Base-by-base conservation (phyloP, 1,139 yeast species). In the Arxiozyma slooffiae region DNA sequence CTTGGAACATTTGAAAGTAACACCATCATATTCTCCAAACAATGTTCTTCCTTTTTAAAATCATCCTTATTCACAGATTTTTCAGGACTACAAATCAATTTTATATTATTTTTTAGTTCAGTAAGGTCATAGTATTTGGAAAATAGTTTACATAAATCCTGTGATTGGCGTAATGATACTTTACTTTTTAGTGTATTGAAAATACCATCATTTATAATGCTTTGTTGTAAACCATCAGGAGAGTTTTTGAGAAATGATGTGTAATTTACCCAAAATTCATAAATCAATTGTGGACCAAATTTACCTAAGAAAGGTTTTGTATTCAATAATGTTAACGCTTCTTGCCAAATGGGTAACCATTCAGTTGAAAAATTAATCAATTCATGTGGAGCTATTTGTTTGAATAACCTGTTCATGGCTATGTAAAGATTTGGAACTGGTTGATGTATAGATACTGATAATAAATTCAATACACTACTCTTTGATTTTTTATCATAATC, bases 361-460 rank as follows among this genome's bases (percentile, higher is more conserved):
- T 60, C 58, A 0, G 43, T 18, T 18, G 53, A 48, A 20, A 49
- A 46, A 39, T 58, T 56, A 11, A 63, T 43, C 1, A 62, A 23
- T 7, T 47, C 49, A 9, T 54, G 50, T 0, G 48, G n/a, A 1
- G 47, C 38, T 1, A 58, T 54, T 9, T 50, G 45, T 20, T 49
- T 38, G 34, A 51, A 59, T n/a, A 64, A 52, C 7, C 42, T 26
- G 41, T 45, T 58, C 14, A 74, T 52, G 11, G 64, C 50, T 5
- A 56, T 56, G 58, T 76, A 83, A 58, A 80, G 82, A 0, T 68
- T 56, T 0, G 81, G 75, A 43, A 71, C 70, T 56, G 82, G 45
- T 79, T 51, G 72, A 73, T 49, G 82, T 72, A 4, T 77, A 74
- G 88, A 85, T 17, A 79, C 53, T 17, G 69, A 67, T 34, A 83